phyloP scores from a whole-genome alignment of 805 yeast genomes.

The Ogataea minuta region DNA sequence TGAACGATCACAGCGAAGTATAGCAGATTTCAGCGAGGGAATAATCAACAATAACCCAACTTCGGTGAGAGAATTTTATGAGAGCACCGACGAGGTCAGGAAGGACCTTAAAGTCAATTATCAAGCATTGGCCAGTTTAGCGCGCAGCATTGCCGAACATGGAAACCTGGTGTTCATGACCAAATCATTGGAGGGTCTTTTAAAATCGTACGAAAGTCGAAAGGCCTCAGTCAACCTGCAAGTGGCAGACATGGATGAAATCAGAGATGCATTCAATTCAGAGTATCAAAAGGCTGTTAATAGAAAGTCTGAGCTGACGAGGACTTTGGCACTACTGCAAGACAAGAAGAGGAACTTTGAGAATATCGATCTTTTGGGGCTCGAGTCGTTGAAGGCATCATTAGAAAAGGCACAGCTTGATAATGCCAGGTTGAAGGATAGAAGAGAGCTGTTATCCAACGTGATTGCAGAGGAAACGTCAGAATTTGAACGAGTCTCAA shows the following conservation, averaged over 20 bases:
- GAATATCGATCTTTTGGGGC: constrained; percentile 10
- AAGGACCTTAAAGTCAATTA: constrained; percentile 29
- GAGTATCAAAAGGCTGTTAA: constrained; percentile 27
- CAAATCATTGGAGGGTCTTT: constrained; percentile 28
- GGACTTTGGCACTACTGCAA: constrained; percentile 15
- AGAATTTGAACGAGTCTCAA: constrained; percentile 4
- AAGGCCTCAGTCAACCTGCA: constrained; percentile 21
- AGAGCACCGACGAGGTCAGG: constrained; percentile 25
- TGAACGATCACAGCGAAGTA: constrained; percentile 25
- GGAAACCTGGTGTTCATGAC: constrained; percentile 31
- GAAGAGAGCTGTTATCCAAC: background rate
- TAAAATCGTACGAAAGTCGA: constrained; percentile 27
- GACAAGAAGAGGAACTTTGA: constrained; percentile 11
- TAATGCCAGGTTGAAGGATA: constrained; percentile 1
- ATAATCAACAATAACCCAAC: constrained; percentile 33
- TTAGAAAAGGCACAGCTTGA: constrained; percentile 1
- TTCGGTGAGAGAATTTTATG: constrained; percentile 32
- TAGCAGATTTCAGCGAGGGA: constrained; percentile 28
- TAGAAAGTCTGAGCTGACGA: constrained; percentile 21
- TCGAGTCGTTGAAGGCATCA: constrained; percentile 6
- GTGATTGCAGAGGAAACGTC: background rate
- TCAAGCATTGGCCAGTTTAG: constrained; percentile 32
- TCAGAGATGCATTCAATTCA: constrained; percentile 24
- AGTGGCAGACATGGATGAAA: constrained; percentile 23
- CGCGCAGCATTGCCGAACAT: constrained; percentile 31